Evolutionary conservation across 805 yeast species (phyloP), one percentile per base, ranked within the genome.

Genomic region (Kockiozyma suomiensis): DNA sequence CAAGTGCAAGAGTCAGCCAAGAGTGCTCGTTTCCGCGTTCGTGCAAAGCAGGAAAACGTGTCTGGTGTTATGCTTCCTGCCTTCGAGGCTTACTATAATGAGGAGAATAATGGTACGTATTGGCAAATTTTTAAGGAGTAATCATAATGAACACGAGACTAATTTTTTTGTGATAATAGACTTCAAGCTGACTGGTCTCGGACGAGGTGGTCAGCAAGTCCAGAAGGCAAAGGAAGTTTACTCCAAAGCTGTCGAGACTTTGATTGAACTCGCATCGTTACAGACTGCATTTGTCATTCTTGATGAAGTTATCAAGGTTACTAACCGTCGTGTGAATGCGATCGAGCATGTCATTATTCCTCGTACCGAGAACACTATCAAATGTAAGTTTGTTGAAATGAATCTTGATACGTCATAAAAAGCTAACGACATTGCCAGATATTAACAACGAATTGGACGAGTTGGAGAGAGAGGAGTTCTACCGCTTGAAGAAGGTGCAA

Each of bases 261-360:
- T 93, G 65, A 97, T 93, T 33, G 97, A 91, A 73, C 81, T 93
- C 68, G 99, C 99, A 0, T 90, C 97, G 12, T 79, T 94, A 70
- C 99, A 93, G 74, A 93, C 98, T 4, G 98, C 98, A 1, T 93
- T 93, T 73, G 90, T 94, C 57, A 93, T 93, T 67, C 82, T 93
- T 70, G 99, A 94, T 76, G 99, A 93, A 75, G 99, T 93, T 60
- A 94, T 93, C 75, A 94, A 94, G 75, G 97, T 94, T 62, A 93
- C 99, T 56, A 93, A 93, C 76, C 85, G 99, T 79, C 89, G 99
- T 81, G 99, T 93, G 71, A 93, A 93, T 74, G 98, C 99, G 64
- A 93, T 93, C 75, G 99, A 93, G 78, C 98, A 93, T 72, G 98
- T 93, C 48, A 92, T 93, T 70, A 93, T 93, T 62, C 99, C 99